Evolutionary conservation across 2,329 filamentous ascomycete species (phyloP).

Genomic region (Hypoxylon sp.): DNA sequence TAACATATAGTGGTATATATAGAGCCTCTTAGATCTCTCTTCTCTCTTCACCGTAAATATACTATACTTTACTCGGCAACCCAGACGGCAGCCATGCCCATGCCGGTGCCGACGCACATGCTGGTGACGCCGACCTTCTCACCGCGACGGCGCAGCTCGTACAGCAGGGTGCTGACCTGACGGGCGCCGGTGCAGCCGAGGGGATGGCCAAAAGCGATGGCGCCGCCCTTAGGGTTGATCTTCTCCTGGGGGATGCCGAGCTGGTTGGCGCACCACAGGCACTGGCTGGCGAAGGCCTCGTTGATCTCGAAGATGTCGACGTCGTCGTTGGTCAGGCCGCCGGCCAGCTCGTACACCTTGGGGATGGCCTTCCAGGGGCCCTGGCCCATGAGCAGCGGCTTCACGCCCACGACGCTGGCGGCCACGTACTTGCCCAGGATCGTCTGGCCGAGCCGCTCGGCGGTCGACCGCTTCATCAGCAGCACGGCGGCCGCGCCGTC

Average conservation of each 20-base stretch:
- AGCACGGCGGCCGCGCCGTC: conserved; percentile 96
- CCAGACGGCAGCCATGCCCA: conserved; percentile 98
- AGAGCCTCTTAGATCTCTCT: too few relatives aligned
- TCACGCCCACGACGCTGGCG: conserved; percentile 86
- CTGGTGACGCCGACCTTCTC: conserved; percentile 91
- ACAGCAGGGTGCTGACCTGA: conserved; percentile 91
- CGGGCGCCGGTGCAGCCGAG: conserved; percentile 93
- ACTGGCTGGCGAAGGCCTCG: conserved; percentile 97
- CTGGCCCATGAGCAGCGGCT: conserved; percentile 94
- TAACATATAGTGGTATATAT: too few relatives aligned
- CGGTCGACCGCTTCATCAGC: conserved; percentile 93
- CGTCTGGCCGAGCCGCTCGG: conserved; percentile 85
- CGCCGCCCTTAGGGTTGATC: conserved; percentile 97
- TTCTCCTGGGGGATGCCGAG: conserved; percentile 85
- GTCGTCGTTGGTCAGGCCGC: conserved; percentile 81
- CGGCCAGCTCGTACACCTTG: conserved; percentile 87
- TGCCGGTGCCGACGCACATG: conserved; percentile 97
- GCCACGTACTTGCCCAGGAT: conserved; percentile 94
- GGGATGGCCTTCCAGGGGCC: conserved; percentile 97
- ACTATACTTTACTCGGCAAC: conserved; percentile 91
- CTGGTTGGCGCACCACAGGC: conserved; percentile 91
- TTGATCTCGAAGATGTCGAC: conserved; percentile 99
- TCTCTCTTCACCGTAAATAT: too few relatives aligned
- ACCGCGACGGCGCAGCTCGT: conserved; percentile 85
- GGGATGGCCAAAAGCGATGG: conserved; percentile 95